These are phyloP conservation scores for Zelopaecilomyces penicillatus DNA, from an alignment of 2,329 filamentous ascomycete species.

Conservation along the genomic window DNA sequence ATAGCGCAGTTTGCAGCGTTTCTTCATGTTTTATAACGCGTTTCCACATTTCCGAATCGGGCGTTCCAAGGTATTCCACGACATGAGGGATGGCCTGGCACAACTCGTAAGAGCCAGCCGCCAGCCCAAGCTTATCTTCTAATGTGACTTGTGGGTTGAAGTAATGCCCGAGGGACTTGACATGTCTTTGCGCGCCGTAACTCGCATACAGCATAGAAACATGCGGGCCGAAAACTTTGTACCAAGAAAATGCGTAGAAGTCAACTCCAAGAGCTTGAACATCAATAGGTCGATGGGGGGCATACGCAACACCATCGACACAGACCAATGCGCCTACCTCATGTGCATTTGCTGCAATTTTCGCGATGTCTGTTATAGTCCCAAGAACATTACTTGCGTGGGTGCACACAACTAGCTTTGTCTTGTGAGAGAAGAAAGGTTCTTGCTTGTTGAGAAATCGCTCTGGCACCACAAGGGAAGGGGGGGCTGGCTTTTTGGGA, in stretches of 20 bases:
- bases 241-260: conserved; percentile 74
- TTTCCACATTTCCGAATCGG: conserved; percentile 35
- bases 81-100: conserved; percentile 54
- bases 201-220: conserved; percentile 62
- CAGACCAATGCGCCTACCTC: conserved; percentile 48
- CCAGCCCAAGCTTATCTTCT: conserved; percentile 59
- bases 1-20: conserved; percentile 47
- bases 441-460: conserved; percentile 50
- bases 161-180: conserved; percentile 54
- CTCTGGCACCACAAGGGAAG: conserved; percentile 40
- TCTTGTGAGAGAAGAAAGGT: conserved; percentile 52
- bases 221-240: conserved; percentile 75
- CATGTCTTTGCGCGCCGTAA: conserved; percentile 42
- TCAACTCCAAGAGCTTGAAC: conserved; percentile 62
- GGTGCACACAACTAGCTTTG: conserved; percentile 63
- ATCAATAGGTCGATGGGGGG: conserved; percentile 63
- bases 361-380: conserved; percentile 55
- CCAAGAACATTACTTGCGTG: conserved; percentile 69
- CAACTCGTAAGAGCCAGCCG: conserved; percentile 63
- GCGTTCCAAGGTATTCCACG: conserved; percentile 47
- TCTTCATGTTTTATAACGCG: conserved; percentile 51
- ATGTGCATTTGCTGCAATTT: conserved; percentile 47
- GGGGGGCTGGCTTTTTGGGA: conserved; percentile 28
- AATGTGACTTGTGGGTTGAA: conserved; percentile 56
- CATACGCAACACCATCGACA: conserved; percentile 70